These are phyloP conservation scores for Neurospora tetrasperma DNA, from an alignment of 495 filamentous ascomycete genomes.

Conservation along the genomic window DNA sequence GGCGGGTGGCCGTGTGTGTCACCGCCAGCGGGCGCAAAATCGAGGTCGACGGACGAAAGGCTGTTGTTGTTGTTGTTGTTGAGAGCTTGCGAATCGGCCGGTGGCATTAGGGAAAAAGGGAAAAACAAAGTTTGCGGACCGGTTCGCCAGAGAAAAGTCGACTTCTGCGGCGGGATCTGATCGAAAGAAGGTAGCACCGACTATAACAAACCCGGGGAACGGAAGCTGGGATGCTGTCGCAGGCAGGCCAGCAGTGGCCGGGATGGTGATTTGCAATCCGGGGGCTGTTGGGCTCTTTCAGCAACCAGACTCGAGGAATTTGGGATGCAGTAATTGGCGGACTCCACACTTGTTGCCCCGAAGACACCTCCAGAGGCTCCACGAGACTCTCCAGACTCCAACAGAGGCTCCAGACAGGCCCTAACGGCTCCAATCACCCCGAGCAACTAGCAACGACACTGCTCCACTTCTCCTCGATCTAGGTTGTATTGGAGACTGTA, in stretches of 20 bases:
- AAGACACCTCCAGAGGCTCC: not conserved
- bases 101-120: constrained; percentile 13
- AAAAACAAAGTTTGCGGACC: not conserved
- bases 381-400: not conserved
- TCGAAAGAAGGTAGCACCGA: not conserved
- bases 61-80: constrained; percentile 10
- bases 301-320: not conserved
- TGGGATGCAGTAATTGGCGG: not conserved
- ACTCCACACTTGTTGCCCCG: not conserved
- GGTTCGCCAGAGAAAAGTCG: not conserved
- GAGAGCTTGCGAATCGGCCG: constrained; percentile 10
- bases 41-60: constrained; percentile 18
- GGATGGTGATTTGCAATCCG: not conserved
- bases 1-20: constrained; percentile 12
- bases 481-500: not conserved
- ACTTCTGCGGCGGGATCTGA: not conserved
- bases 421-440: not conserved
- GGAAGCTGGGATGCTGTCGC: not conserved
- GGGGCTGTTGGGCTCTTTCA: not conserved
- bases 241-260: not conserved
- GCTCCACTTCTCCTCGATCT: not conserved
- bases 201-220: not conserved
- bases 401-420: not conserved
- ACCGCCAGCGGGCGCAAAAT: constrained; percentile 17
- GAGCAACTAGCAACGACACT: not conserved